Conservation (phyloP, 1,284 basidiomycete genomes). For the Austroboletus olivaceoglutinosus region DNA sequence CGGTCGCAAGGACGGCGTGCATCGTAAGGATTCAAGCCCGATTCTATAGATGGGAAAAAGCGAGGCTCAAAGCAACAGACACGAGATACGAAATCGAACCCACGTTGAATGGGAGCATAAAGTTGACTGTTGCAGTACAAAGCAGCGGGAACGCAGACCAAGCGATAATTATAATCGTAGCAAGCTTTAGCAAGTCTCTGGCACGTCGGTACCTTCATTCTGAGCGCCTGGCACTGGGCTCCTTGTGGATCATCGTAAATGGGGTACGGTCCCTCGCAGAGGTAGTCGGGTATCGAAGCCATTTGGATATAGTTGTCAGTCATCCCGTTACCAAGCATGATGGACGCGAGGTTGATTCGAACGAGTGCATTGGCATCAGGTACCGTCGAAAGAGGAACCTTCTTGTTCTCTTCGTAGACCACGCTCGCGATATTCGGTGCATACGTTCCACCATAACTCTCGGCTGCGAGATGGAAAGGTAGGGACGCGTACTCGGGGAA, state of each 20-base stretch:
- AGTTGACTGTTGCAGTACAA: constrained; percentile 64
- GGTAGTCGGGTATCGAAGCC: constrained; percentile 76
- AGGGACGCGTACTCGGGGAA: constrained; percentile 66
- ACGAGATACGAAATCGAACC: constrained; percentile 26
- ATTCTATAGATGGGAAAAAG: constrained; percentile 40
- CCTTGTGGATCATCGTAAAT: constrained; percentile 71
- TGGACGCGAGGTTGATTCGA: constrained; percentile 72
- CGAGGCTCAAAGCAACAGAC: not conserved
- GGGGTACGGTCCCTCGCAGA: constrained; percentile 74
- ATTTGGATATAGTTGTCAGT: constrained; percentile 79
- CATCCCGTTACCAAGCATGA: constrained; percentile 80
- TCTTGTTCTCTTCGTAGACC: constrained; percentile 75
- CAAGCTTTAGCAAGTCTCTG: constrained; percentile 66
- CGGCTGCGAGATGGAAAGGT: constrained; percentile 72
- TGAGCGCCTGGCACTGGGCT: constrained; percentile 60
- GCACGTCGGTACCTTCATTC: constrained; percentile 68
- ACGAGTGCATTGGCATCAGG: constrained; percentile 34
- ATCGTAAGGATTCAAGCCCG: constrained; percentile 78
- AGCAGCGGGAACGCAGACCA: constrained; percentile 60
- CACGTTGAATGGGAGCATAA: constrained; percentile 58
- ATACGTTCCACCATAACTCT: constrained; percentile 81
- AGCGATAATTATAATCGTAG: constrained; percentile 55
- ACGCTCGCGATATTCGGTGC: constrained; percentile 75
- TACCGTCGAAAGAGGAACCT: constrained; percentile 35
- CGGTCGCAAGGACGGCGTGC: constrained; percentile 77